A percentile compares a stretch with the other conserved stretches of the same genome.
Conservation (phyloP, 495 filamentous ascomycete species). For the Aspergillus bridgeri region DNA sequence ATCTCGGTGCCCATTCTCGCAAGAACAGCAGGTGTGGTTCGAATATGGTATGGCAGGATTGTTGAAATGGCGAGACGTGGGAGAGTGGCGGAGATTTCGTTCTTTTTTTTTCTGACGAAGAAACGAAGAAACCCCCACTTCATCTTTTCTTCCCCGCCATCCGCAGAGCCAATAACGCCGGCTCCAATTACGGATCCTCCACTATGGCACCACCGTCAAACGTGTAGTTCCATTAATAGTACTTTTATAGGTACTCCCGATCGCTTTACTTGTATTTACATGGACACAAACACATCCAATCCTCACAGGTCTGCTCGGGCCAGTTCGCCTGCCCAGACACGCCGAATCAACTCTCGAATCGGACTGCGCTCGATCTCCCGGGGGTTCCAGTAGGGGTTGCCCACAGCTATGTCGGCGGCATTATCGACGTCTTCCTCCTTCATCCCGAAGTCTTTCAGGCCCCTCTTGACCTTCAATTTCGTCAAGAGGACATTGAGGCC, state of each 20-base stretch:
- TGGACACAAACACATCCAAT: no score
- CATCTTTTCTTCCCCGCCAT: conserved; percentile 37
- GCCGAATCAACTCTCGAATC: conserved; percentile 60
- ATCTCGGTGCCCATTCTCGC: conserved; percentile 33
- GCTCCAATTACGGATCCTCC: conserved; percentile 16
- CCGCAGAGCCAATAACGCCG: conserved; percentile 22
- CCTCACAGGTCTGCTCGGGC: conserved; percentile 55
- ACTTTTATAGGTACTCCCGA: no score
- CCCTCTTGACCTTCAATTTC: conserved; percentile 56
- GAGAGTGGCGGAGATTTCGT: conserved; percentile 8
- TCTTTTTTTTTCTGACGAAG: conserved; percentile 9
- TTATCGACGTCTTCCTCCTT: conserved; percentile 65
- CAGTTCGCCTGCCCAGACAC: conserved; percentile 66
- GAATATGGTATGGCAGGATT: conserved; percentile 10
- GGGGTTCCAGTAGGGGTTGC: conserved; percentile 66
- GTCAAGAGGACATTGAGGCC: conserved; percentile 58
- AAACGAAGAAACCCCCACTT: conserved; percentile 34
- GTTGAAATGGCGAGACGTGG: conserved; percentile 5
- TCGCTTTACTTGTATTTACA: conserved; percentile 5
- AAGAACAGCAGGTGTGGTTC: neutral
- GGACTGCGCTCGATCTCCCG: conserved; percentile 52
- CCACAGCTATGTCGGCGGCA: conserved; percentile 60
- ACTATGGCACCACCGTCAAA: neutral
- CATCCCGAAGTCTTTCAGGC: conserved; percentile 59
- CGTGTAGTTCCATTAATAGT: no score